phyloP scores from a whole-genome alignment of 306 rosid genomes.

The Styphnolobium japonicum region DNA sequence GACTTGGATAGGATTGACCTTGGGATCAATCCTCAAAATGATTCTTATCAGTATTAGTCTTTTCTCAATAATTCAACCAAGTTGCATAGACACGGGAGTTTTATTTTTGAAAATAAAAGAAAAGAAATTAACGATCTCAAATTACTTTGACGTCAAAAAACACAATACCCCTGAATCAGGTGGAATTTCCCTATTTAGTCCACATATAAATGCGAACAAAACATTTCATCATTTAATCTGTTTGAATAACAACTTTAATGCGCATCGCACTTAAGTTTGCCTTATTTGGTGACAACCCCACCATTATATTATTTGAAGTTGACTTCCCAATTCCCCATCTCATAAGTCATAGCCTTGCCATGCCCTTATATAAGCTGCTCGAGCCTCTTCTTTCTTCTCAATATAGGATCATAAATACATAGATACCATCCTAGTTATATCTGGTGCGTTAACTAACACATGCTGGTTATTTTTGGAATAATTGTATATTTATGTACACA shows the following conservation, averaged over 20 bases:
- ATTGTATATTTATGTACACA: not conserved
- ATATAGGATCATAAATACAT: not conserved
- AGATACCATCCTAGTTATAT: not conserved
- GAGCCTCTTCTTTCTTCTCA: slow-evolving; percentile 17
- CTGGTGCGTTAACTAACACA: slow-evolving; percentile 7
- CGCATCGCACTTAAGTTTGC: slow-evolving; percentile 46
- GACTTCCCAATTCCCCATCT: not conserved
- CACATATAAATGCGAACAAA: slow-evolving; percentile 7
- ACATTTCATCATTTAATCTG: slow-evolving; percentile 15
- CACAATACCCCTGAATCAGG: slow-evolving; percentile 15
- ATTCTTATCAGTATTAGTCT: not conserved
- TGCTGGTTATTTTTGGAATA: not conserved
- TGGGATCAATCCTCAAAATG: not conserved
- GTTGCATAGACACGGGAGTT: no score
- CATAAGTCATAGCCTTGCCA: slow-evolving; percentile 7
- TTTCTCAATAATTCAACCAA: not conserved
- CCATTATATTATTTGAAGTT: slow-evolving; percentile 29
- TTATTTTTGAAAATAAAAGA: no score
- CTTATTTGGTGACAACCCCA: slow-evolving; percentile 44
- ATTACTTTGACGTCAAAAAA: not conserved
- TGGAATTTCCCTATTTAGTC: slow-evolving; percentile 40
- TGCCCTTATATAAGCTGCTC: slow-evolving; percentile 38
- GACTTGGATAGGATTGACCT: no score
- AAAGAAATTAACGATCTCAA: not conserved
- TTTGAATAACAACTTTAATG: slow-evolving; percentile 31